Conservation (phyloP, 1,284 basidiomycete species). For the Ganoderma lingzhi region DNA sequence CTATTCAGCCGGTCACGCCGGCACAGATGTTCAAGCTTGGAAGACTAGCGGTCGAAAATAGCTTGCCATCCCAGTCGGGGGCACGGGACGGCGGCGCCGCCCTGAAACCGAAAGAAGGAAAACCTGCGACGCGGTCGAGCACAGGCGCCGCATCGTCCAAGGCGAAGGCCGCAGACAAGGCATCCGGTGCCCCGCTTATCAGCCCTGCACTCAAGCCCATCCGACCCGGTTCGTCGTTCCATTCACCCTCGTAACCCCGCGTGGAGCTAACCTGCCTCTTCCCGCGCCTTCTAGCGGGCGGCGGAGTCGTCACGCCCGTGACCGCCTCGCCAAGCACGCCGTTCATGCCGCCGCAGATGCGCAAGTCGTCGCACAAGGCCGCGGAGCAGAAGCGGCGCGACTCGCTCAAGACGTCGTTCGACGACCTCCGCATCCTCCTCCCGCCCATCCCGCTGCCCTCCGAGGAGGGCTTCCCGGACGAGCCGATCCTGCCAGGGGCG, state of each 20-base stretch:
- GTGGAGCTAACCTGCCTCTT: not conserved
- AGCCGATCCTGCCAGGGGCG: conserved; percentile 81
- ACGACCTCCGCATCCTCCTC: conserved; percentile 88
- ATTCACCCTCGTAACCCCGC: not conserved
- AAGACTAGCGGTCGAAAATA: conserved; percentile 58
- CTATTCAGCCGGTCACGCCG: conserved; percentile 82
- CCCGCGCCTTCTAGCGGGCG: conserved; percentile 33
- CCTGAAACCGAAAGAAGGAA: conserved; percentile 32
- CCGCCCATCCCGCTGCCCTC: conserved; percentile 88
- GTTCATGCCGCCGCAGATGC: conserved; percentile 48
- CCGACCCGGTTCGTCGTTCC: conserved; percentile 63
- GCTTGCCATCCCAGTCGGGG: conserved; percentile 44
- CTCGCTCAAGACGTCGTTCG: conserved; percentile 95
- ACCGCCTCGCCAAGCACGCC: conserved; percentile 37
- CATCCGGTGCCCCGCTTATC: conserved; percentile 41
- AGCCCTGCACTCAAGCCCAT: conserved; percentile 71
- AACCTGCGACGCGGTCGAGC: conserved; percentile 42
- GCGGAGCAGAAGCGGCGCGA: conserved; percentile 98
- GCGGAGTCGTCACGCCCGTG: conserved; percentile 29
- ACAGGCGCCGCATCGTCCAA: conserved; percentile 30
- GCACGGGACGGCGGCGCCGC: conserved; percentile 24
- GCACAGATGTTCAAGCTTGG: conserved; percentile 89
- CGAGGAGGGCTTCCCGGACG: conserved; percentile 66
- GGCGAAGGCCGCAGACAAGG: conserved; percentile 27
- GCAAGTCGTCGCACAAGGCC: conserved; percentile 94